Evolutionary conservation across 164 flowering plant genomes (phyloP), one percentile per base, ranked within the genome.

Genomic region (Houttuynia cordata): DNA sequence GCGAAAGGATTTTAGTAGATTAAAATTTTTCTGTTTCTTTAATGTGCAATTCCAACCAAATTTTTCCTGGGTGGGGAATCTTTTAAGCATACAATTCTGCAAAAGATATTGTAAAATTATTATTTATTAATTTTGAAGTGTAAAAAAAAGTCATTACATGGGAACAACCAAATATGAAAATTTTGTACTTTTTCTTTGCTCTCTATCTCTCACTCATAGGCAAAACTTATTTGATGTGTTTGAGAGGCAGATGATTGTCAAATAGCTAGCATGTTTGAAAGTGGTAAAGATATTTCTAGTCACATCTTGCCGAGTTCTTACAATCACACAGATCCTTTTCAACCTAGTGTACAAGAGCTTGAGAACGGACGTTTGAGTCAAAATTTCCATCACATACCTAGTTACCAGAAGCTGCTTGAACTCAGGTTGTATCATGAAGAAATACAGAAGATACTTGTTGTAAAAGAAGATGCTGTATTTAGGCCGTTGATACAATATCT

Each of bases 401-500:
- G 0, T 23, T 23, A 18, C 18, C 57, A 9, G 37, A 54, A 23
- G 6, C 15, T 8, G 6, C 15, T 8, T 24, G 13, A 30, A 10
- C 13, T 10, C 23, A 6, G 62, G 25, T 62, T 62, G 5, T 58
- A 57, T 45, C 60, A 56, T 18, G 70, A 64, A 10, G 73, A 76
- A 54, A 18, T 73, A 22, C 74, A 68, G 39, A 39, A n/a, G 50
- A 47, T 68, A 22, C 21, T 77, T 18, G 69, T 74, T 57, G 60
- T 75, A 25, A 79, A 69, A 68, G 73, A 62, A 58, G 53, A 70
- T 24, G 60, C 60, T 49, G 22, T 86, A 62, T 67, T 78, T 49
- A 72, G 76, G 59, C 64, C 78, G 63, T 81, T 81, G 24, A 30
- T 80, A 53, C 68, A 45, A 63, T 72, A 75, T 67, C 75, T 84